Conservation (phyloP, 495 filamentous ascomycete genomes). For the Podospora didyma region DNA sequence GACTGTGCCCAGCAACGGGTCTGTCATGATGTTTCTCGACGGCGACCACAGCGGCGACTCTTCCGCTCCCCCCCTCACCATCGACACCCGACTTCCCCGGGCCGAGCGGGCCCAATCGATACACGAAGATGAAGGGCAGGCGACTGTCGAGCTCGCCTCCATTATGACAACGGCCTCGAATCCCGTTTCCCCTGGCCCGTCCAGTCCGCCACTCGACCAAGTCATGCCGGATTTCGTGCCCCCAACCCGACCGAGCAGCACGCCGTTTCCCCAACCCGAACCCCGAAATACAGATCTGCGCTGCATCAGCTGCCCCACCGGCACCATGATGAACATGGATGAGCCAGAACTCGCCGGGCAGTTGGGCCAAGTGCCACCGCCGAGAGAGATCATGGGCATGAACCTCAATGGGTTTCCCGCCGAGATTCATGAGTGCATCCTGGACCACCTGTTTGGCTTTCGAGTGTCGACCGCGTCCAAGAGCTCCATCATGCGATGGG, state of each 20-base stretch:
- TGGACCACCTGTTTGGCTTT: constrained; percentile 66
- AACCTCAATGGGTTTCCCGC: constrained; percentile 56
- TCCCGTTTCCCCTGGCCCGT: constrained; percentile 49
- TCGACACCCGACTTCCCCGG: constrained; percentile 24
- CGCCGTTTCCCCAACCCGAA: constrained; percentile 53
- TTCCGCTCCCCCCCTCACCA: constrained; percentile 18
- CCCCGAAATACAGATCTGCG: constrained; percentile 38
- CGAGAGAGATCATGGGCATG: constrained; percentile 33
- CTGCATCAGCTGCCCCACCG: constrained; percentile 33
- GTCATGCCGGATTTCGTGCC: constrained; percentile 46
- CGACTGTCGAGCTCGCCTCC: constrained; percentile 40
- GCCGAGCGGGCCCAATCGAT: constrained; percentile 24
- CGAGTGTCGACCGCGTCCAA: constrained; percentile 54
- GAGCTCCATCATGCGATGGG: constrained; percentile 55
- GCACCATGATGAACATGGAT: constrained; percentile 21
- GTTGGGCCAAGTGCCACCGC: constrained; percentile 16
- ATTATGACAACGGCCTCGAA: constrained; percentile 51
- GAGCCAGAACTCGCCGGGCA: constrained; percentile 19
- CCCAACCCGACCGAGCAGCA: constrained; percentile 51
- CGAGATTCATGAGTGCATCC: constrained; percentile 68
- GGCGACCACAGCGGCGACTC: constrained; percentile 11
- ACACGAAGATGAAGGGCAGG: constrained; percentile 38
- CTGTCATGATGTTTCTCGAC: constrained; percentile 14
- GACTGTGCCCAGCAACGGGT: not conserved
- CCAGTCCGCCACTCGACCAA: constrained; percentile 47